These are phyloP conservation scores for Cercospora sp. DNA, from an alignment of 2,329 filamentous ascomycete genomes.

Conservation along the genomic window DNA sequence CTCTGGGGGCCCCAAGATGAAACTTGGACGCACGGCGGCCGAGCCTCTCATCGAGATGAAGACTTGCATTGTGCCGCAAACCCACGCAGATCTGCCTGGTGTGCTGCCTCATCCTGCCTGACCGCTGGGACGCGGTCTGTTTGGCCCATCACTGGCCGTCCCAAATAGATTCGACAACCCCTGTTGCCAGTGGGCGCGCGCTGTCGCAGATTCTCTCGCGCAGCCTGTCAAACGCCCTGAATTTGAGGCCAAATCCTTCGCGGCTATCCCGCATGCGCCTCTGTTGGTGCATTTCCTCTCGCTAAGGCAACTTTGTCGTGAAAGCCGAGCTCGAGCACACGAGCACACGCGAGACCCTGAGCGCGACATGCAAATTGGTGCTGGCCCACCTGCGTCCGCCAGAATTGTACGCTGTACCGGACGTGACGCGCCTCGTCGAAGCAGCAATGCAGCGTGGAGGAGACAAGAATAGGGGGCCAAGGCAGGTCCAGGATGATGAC, in stretches of 20 bases:
- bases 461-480: background rate
- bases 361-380: background rate
- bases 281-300: background rate
- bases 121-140: background rate
- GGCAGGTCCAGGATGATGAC: background rate
- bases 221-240: background rate
- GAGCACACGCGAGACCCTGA: constrained; percentile 1
- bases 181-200: background rate
- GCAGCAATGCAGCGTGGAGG: background rate
- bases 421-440: background rate
- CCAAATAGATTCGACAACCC: background rate
- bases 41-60: constrained; percentile 13
- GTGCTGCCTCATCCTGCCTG: background rate
- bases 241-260: background rate
- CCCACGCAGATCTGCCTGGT: background rate
- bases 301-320: background rate
- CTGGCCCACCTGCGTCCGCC: background rate
- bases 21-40: background rate
- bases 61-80: constrained; percentile 1
- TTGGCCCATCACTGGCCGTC: background rate
- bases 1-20: background rate
- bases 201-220: background rate
- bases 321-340: background rate
- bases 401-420: background rate
- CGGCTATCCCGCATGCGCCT: constrained; percentile 1